These are phyloP conservation scores for Alternaria angustiovoidea DNA, from an alignment of 2,329 filamentous ascomycete genomes.

Conservation along the genomic window DNA sequence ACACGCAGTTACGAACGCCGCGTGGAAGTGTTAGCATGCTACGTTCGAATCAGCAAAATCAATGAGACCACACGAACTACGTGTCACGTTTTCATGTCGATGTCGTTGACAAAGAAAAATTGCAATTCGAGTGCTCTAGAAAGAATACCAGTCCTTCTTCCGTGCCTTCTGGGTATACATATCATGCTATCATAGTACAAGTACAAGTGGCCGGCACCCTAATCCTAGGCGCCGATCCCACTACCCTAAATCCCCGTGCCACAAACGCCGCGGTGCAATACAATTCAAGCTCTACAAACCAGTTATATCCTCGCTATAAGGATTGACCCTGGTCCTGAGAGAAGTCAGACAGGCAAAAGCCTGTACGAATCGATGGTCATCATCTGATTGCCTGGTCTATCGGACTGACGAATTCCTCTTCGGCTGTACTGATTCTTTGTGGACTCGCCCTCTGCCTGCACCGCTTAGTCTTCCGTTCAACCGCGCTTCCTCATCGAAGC, in stretches of 20 bases:
- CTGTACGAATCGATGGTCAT: conserved; percentile 1
- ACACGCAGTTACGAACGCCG: neutral
- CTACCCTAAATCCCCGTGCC: conserved; percentile 6
- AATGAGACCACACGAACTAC: neutral
- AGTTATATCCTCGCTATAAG: conserved; percentile 6
- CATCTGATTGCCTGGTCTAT: conserved; percentile 6
- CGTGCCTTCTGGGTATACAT: conserved; percentile 19
- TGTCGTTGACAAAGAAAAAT: neutral
- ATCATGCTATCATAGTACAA: conserved; percentile 25
- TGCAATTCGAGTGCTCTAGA: conserved; percentile 9
- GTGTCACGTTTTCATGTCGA: neutral
- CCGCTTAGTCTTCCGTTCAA: conserved; percentile 33
- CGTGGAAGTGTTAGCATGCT: neutral
- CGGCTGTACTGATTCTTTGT: conserved; percentile 40
- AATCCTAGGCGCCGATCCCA: conserved; percentile 5
- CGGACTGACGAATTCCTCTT: conserved; percentile 32
- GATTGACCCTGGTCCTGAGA: neutral
- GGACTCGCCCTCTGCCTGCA: conserved; percentile 37
- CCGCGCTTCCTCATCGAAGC: conserved; percentile 23
- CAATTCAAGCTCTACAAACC: conserved; percentile 2
- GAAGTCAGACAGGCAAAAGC: neutral
- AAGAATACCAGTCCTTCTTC: conserved; percentile 10
- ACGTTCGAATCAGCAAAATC: neutral
- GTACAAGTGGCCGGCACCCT: conserved; percentile 19
- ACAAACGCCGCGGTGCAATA: conserved; percentile 25